Evolutionary conservation across 2,329 filamentous ascomycete species (phyloP), one percentile per base, ranked within the genome.

Genomic region (Pestalotiopsis sp.): DNA sequence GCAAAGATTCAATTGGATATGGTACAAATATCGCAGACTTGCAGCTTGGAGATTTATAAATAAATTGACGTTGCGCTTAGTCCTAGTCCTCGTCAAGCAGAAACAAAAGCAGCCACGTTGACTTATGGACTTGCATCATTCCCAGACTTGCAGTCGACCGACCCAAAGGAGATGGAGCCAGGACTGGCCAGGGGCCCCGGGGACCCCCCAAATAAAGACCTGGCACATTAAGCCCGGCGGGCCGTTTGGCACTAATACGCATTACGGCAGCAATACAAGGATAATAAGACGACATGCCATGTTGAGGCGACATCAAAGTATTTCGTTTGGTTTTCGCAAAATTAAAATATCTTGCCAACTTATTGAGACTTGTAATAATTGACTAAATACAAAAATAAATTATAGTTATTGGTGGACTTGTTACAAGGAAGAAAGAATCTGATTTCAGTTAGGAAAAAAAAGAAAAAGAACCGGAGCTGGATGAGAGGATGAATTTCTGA

Each of bases 21-120:
- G 31, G 31, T 36, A 36, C 31, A 36, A 2, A 9, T 36, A 36
- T 36, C 31, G 31, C 31, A 36, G 31, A 36, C 31, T 52, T 52
- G 45, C 45, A 20, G n/a, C 17, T n/a, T 23, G 7, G 45, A 52
- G 45, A 20, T 52, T 52, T 52, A 36, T 9, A 36, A 36, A 36
- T 36, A 36, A 36, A 36, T 36, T 36, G 31, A 36, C 31, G 31
- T 36, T 9, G 31, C 45, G 45, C n/a, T 52, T 20, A 52, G 20
- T 52, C 20, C 17, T 17, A n/a, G 45, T 5, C 9, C 17, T 20
- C 13, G 41, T 17, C 17, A 17, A 9, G 17, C 14, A 52, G 20
- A n/a, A n/a, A n/a, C 45, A 59, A 23, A 59, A 59, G 27, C 31
- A 62, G 59, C 27, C 59, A 62, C 59, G 59, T 59, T 59, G 57